A percentile compares a stretch with the other conserved stretches of the same genome.
Evolutionary conservation across 495 filamentous ascomycete species (phyloP).

Genomic region (Alectoria sarmentosa): DNA sequence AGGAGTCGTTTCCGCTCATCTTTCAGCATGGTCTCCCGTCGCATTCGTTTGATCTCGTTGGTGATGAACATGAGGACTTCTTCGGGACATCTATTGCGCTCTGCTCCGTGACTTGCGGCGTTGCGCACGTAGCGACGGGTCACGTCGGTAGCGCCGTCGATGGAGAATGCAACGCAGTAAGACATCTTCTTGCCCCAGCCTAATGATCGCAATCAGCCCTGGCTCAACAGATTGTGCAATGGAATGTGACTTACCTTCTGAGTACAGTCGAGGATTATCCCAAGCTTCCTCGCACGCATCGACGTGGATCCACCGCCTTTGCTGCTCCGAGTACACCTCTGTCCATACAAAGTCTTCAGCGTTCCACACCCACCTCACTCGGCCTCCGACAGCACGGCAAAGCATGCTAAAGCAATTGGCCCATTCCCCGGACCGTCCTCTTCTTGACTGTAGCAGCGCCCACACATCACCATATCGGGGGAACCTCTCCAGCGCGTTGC

Average conservation of each 20-base stretch:
- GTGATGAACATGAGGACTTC: slow-evolving; percentile 83
- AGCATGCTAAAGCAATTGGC: slow-evolving; percentile 99
- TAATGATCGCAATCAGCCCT: slow-evolving; percentile 27
- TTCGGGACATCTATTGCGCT: slow-evolving; percentile 70
- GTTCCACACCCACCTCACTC: slow-evolving; percentile 98
- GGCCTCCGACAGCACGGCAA: slow-evolving; percentile 80
- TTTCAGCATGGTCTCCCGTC: slow-evolving; percentile 71
- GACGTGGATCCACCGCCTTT: slow-evolving; percentile 93
- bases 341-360: slow-evolving; percentile 97
- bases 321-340: slow-evolving; percentile 91
- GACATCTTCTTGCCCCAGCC: slow-evolving; percentile 90
- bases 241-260: slow-evolving; percentile 56
- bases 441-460: slow-evolving; percentile 76
- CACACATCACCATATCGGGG: slow-evolving; percentile 95
- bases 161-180: slow-evolving; percentile 95
- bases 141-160: slow-evolving; percentile 91
- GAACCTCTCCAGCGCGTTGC: slow-evolving; percentile 76
- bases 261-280: slow-evolving; percentile 90
- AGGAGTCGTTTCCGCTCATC: slow-evolving; percentile 72
- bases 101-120: slow-evolving; percentile 58
- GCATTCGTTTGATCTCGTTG: slow-evolving; percentile 77
- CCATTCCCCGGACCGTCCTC: slow-evolving; percentile 91
- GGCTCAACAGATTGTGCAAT: background rate
- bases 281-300: slow-evolving; percentile 92
- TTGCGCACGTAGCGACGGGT: slow-evolving; percentile 93